A percentile compares a stretch with the other conserved stretches of the same genome.
Evolutionary conservation across 257 asterid species (phyloP).

Genomic region (Galeopsis tetrahit): DNA sequence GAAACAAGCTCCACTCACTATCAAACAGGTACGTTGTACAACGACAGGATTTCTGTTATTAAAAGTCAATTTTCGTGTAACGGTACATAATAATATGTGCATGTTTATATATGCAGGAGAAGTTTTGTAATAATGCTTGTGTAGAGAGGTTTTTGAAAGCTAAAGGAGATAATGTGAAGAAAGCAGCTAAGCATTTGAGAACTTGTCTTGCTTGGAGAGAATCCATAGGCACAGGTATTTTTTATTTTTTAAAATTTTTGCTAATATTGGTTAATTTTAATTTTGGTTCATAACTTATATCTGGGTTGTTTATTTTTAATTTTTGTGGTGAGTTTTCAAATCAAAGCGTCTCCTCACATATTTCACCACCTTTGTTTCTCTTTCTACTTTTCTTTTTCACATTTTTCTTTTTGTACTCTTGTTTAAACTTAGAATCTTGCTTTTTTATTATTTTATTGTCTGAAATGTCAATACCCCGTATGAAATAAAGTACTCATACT

Average conservation of each 20-base stretch:
- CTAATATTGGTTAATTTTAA: not conserved
- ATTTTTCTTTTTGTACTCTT: slow-evolving; percentile 39
- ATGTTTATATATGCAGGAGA: slow-evolving; percentile 59
- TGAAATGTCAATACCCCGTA: slow-evolving; percentile 15
- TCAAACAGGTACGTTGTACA: slow-evolving; percentile 46
- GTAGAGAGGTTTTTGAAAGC: slow-evolving; percentile 81
- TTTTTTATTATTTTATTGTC: slow-evolving; percentile 17
- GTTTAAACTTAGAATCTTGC: slow-evolving; percentile 48
- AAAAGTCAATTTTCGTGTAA: too few relatives aligned
- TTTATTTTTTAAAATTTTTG: not conserved
- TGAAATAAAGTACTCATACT: not conserved
- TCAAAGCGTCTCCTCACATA: slow-evolving; percentile 1
- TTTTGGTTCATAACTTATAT: not conserved
- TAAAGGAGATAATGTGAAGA: slow-evolving; percentile 84
- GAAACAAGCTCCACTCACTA: slow-evolving; percentile 78
- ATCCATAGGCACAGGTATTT: slow-evolving; percentile 70
- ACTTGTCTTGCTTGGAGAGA: slow-evolving; percentile 91
- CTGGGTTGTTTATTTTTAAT: not conserved
- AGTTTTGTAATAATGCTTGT: slow-evolving; percentile 71
- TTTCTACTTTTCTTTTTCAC: slow-evolving; percentile 23
- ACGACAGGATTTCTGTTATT: too few relatives aligned
- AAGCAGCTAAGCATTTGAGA: slow-evolving; percentile 81
- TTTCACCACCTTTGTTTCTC: slow-evolving; percentile 29
- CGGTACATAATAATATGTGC: too few relatives aligned
- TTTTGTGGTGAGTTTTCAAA: slow-evolving; percentile 7